Evolutionary conservation across 2,329 filamentous ascomycete species (phyloP).

Genomic region (Diaporthe vaccinii): DNA sequence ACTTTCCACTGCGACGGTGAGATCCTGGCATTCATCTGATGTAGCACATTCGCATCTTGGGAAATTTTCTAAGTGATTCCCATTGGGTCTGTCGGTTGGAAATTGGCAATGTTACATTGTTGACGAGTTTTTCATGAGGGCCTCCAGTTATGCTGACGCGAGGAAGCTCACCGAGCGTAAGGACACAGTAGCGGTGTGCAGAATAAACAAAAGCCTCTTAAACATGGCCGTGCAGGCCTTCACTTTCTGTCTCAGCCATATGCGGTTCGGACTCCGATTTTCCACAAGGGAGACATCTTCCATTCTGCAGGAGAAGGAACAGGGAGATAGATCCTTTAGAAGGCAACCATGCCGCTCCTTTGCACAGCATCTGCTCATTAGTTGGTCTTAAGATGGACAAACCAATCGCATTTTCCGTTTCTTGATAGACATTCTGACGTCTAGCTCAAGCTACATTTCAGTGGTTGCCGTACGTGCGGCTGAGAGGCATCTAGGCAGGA

Average conservation of each 20-base stretch:
- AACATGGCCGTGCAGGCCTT: background rate
- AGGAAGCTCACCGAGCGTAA: background rate
- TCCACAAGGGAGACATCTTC: background rate
- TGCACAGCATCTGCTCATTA: conserved; percentile 5
- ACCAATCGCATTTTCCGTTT: background rate
- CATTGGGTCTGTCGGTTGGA: background rate
- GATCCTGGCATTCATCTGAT: background rate
- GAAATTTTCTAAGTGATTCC: background rate
- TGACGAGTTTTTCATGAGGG: background rate
- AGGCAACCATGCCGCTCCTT: conserved; percentile 14
- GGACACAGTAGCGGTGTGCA: background rate
- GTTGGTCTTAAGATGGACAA: background rate
- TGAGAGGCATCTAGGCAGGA: background rate
- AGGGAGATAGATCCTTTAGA: background rate
- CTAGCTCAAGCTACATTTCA: background rate
- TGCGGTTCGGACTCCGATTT: background rate
- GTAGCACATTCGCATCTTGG: background rate
- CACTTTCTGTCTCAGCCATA: background rate
- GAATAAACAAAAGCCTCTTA: too few relatives aligned
- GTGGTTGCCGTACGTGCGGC: background rate
- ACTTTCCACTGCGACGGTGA: background rate
- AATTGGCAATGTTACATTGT: background rate
- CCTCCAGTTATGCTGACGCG: background rate
- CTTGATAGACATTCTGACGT: background rate
- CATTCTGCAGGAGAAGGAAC: background rate